Conservation (phyloP, 352 stramenopile species). For the Plasmopara viticola region DNA sequence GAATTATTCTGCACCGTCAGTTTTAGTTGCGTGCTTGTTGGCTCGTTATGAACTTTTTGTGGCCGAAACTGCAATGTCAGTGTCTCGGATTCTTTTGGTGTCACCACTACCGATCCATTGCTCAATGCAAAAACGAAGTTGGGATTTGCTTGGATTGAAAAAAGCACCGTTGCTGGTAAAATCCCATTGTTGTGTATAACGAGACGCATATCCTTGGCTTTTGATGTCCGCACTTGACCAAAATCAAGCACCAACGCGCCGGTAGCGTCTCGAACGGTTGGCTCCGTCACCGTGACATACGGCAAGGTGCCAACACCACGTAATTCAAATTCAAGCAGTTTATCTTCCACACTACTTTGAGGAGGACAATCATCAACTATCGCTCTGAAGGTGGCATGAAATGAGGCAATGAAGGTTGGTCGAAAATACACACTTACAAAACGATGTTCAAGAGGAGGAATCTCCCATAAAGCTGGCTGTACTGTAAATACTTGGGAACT, state of each 20-base stretch:
- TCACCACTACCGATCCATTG: too few relatives aligned
- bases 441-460: too few relatives aligned
- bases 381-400: too few relatives aligned
- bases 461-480: slow-evolving; percentile 32
- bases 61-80: slow-evolving; percentile 80
- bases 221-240: slow-evolving; percentile 66
- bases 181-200: slow-evolving; percentile 89
- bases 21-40: slow-evolving; percentile 45
- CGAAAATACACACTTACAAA: too few relatives aligned
- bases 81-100: too few relatives aligned
- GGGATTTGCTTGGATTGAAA: slow-evolving; percentile 37
- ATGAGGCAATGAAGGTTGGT: too few relatives aligned
- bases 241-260: slow-evolving; percentile 78
- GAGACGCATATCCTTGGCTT: slow-evolving; percentile 57
- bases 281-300: too few relatives aligned
- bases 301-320: too few relatives aligned
- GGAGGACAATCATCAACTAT: too few relatives aligned
- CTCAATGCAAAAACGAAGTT: too few relatives aligned
- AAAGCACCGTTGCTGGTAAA: slow-evolving; percentile 86
- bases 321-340: too few relatives aligned
- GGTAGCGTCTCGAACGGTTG: slow-evolving; percentile 2
- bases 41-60: slow-evolving; percentile 63
- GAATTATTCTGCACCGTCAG: slow-evolving; percentile 89
- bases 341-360: too few relatives aligned
- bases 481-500: slow-evolving; percentile 70